A percentile compares a stretch with the other conserved stretches of the same genome.
Conservation (phyloP, 768 basidiomycete species). For the Mycena rosella region DNA sequence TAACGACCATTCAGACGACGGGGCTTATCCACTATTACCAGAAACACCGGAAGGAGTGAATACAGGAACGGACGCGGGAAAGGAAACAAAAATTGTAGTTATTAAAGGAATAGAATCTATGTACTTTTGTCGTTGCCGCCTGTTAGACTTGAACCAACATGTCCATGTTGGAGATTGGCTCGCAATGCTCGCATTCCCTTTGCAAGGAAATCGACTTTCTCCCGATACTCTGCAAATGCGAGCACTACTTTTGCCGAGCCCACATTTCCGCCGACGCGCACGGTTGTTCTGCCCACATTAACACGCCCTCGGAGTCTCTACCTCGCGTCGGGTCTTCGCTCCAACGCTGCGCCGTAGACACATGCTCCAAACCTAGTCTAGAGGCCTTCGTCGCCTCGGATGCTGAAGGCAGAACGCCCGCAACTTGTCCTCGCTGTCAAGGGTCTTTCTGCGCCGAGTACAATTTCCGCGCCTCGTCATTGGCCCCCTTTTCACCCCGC, state of each 20-base stretch:
- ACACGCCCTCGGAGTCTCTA: slow-evolving; percentile 51
- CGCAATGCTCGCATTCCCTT: slow-evolving; percentile 68
- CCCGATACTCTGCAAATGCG: slow-evolving; percentile 79
- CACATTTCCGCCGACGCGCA: slow-evolving; percentile 76
- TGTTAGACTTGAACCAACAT: slow-evolving; percentile 8
- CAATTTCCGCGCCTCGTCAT: slow-evolving; percentile 25
- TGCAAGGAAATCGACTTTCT: slow-evolving; percentile 76
- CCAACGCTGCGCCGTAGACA: slow-evolving; percentile 61
- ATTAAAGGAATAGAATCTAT: neutral
- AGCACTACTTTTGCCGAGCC: slow-evolving; percentile 68
- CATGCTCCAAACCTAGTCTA: slow-evolving; percentile 70
- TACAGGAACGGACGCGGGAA: neutral
- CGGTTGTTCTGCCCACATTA: slow-evolving; percentile 66
- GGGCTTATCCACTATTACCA: slow-evolving; percentile 98
- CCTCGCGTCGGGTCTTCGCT: slow-evolving; percentile 40
- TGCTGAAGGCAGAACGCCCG: slow-evolving; percentile 44
- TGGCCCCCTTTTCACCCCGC: slow-evolving; percentile 21
- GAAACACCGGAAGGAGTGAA: slow-evolving; percentile 67
- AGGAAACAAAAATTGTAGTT: slow-evolving; percentile 28
- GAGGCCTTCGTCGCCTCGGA: slow-evolving; percentile 51
- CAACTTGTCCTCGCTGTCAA: slow-evolving; percentile 65
- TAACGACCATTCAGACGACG: slow-evolving; percentile 72
- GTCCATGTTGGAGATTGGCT: slow-evolving; percentile 65
- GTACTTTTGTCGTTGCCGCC: neutral
- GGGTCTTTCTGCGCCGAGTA: slow-evolving; percentile 77